Evolutionary conservation across 148 eudicot species (phyloP).

Genomic region (Arbutus unedo): DNA sequence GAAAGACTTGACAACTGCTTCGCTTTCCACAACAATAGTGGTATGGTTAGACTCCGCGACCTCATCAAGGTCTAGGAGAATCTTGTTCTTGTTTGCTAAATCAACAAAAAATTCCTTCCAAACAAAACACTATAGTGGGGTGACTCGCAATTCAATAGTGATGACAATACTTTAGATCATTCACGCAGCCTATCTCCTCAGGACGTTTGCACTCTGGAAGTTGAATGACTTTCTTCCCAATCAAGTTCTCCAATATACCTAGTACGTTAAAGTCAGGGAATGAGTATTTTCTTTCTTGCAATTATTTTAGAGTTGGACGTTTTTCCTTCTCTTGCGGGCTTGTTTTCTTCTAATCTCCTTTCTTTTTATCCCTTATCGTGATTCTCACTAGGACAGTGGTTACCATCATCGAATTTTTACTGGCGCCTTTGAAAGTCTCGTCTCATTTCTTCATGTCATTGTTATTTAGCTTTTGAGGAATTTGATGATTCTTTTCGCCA

Average conservation of each 20-base stretch:
- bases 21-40: background rate
- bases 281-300: slow-evolving; percentile 6
- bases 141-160: background rate
- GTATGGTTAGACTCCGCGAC: background rate
- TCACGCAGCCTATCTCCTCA: background rate
- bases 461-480: background rate
- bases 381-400: background rate
- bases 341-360: background rate
- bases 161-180: too few species aligned
- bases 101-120: background rate
- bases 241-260: background rate
- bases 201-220: background rate
- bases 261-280: background rate
- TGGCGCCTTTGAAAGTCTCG: background rate
- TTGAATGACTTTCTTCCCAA: background rate
- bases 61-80: background rate
- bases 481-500: background rate
- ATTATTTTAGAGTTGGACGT: background rate
- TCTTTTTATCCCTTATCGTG: background rate
- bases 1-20: rapidly evolving
- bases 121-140: too few species aligned
- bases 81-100: background rate
- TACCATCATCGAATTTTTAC: background rate
- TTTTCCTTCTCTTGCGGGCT: background rate
- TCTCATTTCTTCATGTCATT: background rate